Evolutionary conservation across 1,139 yeast species (phyloP), one percentile per base, ranked within the genome.

Genomic region (Pichia sp.): DNA sequence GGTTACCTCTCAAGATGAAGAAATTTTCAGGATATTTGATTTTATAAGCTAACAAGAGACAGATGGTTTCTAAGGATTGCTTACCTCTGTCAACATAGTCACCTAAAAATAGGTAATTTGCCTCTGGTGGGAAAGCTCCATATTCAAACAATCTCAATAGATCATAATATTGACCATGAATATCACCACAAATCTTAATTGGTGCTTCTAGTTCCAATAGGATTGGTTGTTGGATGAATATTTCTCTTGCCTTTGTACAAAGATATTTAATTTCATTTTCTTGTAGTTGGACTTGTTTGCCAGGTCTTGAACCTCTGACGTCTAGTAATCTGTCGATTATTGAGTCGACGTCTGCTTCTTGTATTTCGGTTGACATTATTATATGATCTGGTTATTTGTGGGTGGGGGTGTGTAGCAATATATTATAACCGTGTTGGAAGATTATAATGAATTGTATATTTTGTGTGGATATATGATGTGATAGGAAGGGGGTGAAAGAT

Each of bases 101-200:
- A 61, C 99, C 99, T 60, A 93, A 76, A 70, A 93, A 93, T 66
- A 92, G 78, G 73, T 92, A 92, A 75, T 92, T 92, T 34, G 97
- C 96, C 72, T 90, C 97, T n/a, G 98, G 98, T 4, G 98, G 98
- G 78, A 92, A 93, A 5, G 98, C 99, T 64, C 98, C 98, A 69
- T 92, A 90, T 75, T 93, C 98, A 69, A 93, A 92, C 66, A 93
- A 81, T 74, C 98, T 87, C 71, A 93, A 80, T 68, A 93, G 80
- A 74, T 93, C 99, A 70, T 92, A 92, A 73, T 92, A 93, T 74
- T 93, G 99, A 57, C 98, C 98, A 72, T 93, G 99, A 67, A 93
- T 90, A 72, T 93, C 99, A 72, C 98, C 98, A 70, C 89, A 83
- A 48, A 62, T 62, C 52, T 93, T 93, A 69, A 93, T 92, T 54